A percentile compares a stretch with the other conserved stretches of the same genome.
Evolutionary conservation across 2,329 filamentous ascomycete species (phyloP).

Genomic region (Colletotrichum tropicicola): DNA sequence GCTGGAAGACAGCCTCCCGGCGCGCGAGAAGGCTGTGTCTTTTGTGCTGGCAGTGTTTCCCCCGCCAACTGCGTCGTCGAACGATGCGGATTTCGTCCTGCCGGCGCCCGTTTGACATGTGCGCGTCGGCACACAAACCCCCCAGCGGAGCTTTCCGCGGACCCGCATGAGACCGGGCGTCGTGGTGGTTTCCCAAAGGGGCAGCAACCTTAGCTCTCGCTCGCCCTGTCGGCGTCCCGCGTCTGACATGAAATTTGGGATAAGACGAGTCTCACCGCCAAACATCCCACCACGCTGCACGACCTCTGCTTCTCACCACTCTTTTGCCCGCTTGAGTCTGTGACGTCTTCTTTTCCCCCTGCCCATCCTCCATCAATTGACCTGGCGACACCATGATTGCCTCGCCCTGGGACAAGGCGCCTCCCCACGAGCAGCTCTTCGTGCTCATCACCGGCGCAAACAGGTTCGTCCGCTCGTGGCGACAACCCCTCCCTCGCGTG

Average conservation of each 20-base stretch:
- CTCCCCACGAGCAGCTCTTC: conserved; percentile 58
- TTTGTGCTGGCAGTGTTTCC: no score
- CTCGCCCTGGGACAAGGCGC: conserved; percentile 45
- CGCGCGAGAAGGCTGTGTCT: no score
- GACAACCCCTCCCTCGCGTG: not conserved
- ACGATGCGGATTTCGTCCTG: not conserved
- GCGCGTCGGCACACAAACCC: not conserved
- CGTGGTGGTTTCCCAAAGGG: conserved; percentile 17
- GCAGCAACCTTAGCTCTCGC: conserved; percentile 7
- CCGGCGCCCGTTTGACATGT: not conserved
- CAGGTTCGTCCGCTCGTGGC: conserved; percentile 62
- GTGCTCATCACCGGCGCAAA: conserved; percentile 87
- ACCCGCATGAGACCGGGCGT: not conserved
- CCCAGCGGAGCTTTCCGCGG: not conserved
- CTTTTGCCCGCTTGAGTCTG: not conserved
- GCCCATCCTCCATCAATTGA: not conserved
- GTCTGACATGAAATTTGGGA: conserved; percentile 21
- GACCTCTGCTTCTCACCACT: not conserved
- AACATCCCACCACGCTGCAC: not conserved
- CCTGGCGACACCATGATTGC: conserved; percentile 7
- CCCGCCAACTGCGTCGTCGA: not conserved
- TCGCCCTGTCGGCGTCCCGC: not conserved
- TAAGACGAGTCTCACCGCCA: conserved; percentile 23
- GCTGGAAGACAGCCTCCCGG: not conserved
- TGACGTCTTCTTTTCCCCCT: not conserved